Base-by-base conservation (phyloP, 2,329 filamentous ascomycete species). In the Ophiostoma sp. region DNA sequence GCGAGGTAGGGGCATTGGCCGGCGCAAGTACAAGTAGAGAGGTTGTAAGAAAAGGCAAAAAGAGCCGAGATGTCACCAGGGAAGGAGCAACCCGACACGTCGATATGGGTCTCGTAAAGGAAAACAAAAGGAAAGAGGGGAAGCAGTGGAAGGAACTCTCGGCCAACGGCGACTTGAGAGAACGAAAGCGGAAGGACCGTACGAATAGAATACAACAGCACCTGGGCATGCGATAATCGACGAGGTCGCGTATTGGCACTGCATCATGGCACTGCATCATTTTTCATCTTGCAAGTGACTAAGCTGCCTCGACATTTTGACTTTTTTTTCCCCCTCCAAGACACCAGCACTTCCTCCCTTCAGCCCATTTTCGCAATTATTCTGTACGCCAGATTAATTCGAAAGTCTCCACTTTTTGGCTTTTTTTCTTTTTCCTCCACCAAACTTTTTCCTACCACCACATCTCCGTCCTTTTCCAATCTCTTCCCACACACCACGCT, bases 351-450 rank as follows among this genome's bases (percentile, higher is more conserved):
- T 7, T 60, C 44, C 48, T 68, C 35, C 48, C 23, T 68, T 67
- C 36, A 48, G 39, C 36, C 23, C 23, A 44, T 67, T 67, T 67
- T 17, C 23, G 13, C 5, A 67, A 44, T 67, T 44, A 67, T 31
- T 48, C 23, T 44, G 39, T 7, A 10, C 11, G 36, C 65, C 35
- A 67, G 27, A 41, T 17, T 48, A 67, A 67, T 44, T 48, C 23
- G 35, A 41, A 27, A 44, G 39, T 66, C 35, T 52, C 57, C 67
- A 68, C 65, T 67, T 67, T 67, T 67, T 31, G 23, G n/a, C 65
- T 67, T 48, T 67, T 67, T 67, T 67, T 70, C 65, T 69, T 48
- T 67, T 39, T 67, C 67, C 33, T 68, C 67, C 48, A 54, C 67
- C 48, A 68, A 68, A 68, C 67, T 67, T 67, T 67, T 67, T 67